A percentile compares a stretch with the other conserved stretches of the same genome.
Conservation (phyloP, 352 stramenopile genomes). For the Globisporangium megalacanthum region DNA sequence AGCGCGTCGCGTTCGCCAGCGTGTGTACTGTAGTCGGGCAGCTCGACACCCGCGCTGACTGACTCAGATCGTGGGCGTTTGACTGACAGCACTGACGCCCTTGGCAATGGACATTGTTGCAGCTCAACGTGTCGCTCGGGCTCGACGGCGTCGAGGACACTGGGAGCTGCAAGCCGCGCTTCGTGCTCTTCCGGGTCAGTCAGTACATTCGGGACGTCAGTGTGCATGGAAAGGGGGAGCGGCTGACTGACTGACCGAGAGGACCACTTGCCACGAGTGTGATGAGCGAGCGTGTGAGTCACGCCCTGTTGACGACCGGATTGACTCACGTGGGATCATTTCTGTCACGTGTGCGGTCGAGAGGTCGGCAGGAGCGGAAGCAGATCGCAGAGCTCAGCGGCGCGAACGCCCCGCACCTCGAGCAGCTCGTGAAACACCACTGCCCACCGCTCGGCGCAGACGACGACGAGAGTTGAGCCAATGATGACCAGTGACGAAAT, state of each 20-base stretch:
- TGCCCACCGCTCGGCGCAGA: conserved; percentile 42
- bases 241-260: neutral
- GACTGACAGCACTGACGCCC: neutral
- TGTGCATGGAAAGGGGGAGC: neutral
- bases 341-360: neutral
- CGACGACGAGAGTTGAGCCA: conserved; percentile 40
- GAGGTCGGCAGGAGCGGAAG: conserved; percentile 40
- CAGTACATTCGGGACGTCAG: conserved; percentile 11
- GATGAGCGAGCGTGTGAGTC: neutral
- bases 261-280: neutral
- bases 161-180: conserved; percentile 59
- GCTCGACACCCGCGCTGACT: too few relatives aligned
- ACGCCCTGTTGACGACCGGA: neutral
- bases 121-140: conserved; percentile 47
- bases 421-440: conserved; percentile 59
- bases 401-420: conserved; percentile 55
- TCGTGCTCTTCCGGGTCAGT: conserved; percentile 42
- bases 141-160: conserved; percentile 50
- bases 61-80: neutral
- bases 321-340: neutral
- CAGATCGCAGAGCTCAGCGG: conserved; percentile 48
- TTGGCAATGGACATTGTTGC: neutral
- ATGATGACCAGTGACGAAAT: neutral
- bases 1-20: conserved; percentile 44
- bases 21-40: conserved; percentile 17